Evolutionary conservation across 441 rosid genomes (phyloP), one percentile per base, ranked within the genome.

Genomic region (Adansonia madagascariensis): DNA sequence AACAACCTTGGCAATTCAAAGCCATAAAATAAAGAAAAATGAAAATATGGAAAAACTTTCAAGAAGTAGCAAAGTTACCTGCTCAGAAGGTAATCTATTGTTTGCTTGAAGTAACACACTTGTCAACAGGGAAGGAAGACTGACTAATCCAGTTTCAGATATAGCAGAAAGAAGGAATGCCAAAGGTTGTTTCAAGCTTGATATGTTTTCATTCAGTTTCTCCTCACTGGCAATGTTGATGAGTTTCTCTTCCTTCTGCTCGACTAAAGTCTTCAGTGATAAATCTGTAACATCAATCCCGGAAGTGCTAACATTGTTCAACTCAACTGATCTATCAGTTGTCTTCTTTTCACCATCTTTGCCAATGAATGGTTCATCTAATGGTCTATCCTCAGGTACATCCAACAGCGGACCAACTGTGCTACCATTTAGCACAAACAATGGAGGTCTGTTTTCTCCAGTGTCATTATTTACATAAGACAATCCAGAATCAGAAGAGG

Each of bases 81-180:
- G 94, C 59, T 90, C 94, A 72, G 88, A 82, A 50, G 91, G 84
- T 79, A 85, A 80, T 78, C 84, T 85, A 80, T 88, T 90, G 86
- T 89, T 91, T 31, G 97, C 92, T 82, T 91, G 97, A 74, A 90
- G 82, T 22, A 91, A 88, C 80, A 92, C 94, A 50, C 94, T 83
- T 63, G 97, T 92, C 83, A 92, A 80, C 77, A 92, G 79, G 57
- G 97, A 92, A 78, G 97, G 94, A 80, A 92, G 94, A 81, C 97
- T 86, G 77, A 92, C 91, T 56, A 92, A 77, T 71, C 97, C 97
- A 10, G 97, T 92, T 87, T 92, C 94, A 31, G 90, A 88, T 82
- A 92, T 86, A 66, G 91, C 84, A n/a, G 91, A 89, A 85, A 92
- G 91, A 76, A 92, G 86, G 82, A 85, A 86, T 49, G 79, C 78